phyloP scores from a whole-genome alignment of 2,329 filamentous ascomycete genomes.

The Teratosphaeriaceae sp. region DNA sequence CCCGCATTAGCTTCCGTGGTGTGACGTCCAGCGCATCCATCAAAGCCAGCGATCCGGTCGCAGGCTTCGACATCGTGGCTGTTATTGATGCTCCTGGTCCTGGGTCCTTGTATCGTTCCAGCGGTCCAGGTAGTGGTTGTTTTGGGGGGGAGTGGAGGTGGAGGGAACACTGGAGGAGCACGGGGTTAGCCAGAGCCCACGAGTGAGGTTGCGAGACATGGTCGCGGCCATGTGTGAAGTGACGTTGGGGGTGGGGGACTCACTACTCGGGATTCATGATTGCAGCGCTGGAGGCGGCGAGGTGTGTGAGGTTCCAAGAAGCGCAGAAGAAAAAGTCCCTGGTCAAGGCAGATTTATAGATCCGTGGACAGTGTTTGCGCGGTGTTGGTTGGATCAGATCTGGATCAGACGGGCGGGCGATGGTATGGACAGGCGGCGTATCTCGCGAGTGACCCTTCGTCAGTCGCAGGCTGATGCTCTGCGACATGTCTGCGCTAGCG shows the following conservation, averaged over 20 bases:
- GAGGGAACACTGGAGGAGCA: not conserved
- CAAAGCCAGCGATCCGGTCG: constrained; percentile 6
- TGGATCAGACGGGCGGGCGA: not conserved
- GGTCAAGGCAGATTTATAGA: not conserved
- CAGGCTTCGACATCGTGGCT: constrained; percentile 11
- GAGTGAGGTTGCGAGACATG: constrained; percentile 7
- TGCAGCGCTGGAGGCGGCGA: constrained; percentile 6
- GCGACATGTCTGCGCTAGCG: no score
- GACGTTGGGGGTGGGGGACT: constrained; percentile 33
- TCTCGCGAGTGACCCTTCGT: no score
- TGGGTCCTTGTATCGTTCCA: not conserved
- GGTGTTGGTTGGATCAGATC: not conserved
- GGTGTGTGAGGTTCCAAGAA: not conserved
- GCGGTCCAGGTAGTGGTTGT: not conserved
- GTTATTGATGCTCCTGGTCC: constrained; percentile 12
- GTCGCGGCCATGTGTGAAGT: not conserved
- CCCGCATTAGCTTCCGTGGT: not conserved
- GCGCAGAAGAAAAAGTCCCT: not conserved
- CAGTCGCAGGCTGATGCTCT: no score
- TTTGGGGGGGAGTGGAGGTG: not conserved
- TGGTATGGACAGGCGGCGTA: no score
- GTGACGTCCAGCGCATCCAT: constrained; percentile 5
- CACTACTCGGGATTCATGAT: constrained; percentile 90
- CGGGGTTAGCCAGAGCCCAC: not conserved
- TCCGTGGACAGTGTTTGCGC: not conserved